These are phyloP conservation scores for Clarkia xantiana DNA, from an alignment of 345 rosid genomes.

Conservation along the genomic window DNA sequence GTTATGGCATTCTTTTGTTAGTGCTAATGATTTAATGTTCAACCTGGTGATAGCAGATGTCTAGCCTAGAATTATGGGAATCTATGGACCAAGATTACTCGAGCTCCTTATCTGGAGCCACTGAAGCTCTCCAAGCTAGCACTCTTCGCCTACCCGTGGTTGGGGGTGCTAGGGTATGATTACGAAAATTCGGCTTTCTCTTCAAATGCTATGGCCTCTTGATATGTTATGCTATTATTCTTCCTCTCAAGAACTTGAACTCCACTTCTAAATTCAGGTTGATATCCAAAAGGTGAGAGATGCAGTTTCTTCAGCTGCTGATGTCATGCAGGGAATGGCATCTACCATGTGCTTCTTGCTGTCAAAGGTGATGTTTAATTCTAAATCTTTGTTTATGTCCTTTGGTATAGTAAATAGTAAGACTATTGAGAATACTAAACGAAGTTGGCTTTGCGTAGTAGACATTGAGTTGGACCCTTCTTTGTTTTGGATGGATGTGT, in stretches of 20 bases:
- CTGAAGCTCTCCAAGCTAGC: slow-evolving; percentile 85
- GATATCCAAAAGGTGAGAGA: slow-evolving; percentile 72
- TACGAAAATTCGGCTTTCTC: slow-evolving; percentile 1
- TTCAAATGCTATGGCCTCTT: neutral
- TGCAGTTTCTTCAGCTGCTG: slow-evolving; percentile 70
- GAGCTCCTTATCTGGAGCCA: slow-evolving; percentile 61
- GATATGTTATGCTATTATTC: neutral
- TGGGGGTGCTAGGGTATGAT: slow-evolving; percentile 56
- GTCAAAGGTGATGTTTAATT: slow-evolving; percentile 33
- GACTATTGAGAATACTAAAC: too few relatives aligned
- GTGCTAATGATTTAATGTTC: slow-evolving; percentile 1
- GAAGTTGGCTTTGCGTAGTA: too few relatives aligned
- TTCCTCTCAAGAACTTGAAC: slow-evolving; percentile 3
- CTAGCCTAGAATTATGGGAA: slow-evolving; percentile 63
- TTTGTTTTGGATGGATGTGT: too few relatives aligned
- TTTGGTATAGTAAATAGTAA: neutral
- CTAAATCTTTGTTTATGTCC: neutral
- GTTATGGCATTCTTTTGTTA: neutral
- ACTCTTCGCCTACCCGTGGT: slow-evolving; percentile 84
- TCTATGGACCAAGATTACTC: slow-evolving; percentile 57
- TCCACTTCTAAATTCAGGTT: slow-evolving; percentile 23
- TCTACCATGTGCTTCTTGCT: slow-evolving; percentile 49
- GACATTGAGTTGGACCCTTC: too few relatives aligned
- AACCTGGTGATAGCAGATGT: slow-evolving; percentile 31
- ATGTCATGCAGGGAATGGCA: slow-evolving; percentile 76